phyloP scores from a whole-genome alignment of 164 flowering plant species.

The Tetrastigma voinierianum region DNA sequence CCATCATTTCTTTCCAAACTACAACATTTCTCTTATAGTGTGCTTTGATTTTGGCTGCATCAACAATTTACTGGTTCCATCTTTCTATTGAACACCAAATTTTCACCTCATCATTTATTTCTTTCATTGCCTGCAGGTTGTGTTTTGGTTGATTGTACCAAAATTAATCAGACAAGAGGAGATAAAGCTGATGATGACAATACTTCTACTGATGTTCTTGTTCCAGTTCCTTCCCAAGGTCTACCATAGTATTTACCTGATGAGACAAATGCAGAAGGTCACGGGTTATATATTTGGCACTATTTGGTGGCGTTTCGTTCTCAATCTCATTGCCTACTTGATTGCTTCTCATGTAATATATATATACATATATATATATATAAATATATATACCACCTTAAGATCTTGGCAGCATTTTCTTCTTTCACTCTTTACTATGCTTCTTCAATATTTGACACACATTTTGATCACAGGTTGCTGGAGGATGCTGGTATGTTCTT shows the following conservation, averaged over 20 bases:
- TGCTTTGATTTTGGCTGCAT: neutral
- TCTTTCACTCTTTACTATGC: neutral
- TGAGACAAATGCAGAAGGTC: constrained; percentile 92
- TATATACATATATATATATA: no score
- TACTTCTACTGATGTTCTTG: constrained; percentile 68
- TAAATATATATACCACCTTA: no score
- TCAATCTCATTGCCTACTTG: constrained; percentile 91
- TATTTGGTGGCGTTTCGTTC: constrained; percentile 96
- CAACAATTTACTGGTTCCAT: no score
- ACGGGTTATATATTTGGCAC: constrained; percentile 95
- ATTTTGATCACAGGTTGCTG: constrained; percentile 62
- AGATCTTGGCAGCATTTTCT: neutral
- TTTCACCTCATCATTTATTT: neutral
- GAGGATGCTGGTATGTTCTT: constrained; percentile 97
- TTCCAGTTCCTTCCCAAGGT: constrained; percentile 96
- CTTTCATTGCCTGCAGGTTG: constrained; percentile 51
- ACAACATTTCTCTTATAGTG: no score
- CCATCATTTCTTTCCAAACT: no score
- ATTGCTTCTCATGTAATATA: constrained; percentile 97
- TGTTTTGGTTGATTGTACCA: constrained; percentile 85
- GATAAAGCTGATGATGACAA: constrained; percentile 77
- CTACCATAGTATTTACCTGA: constrained; percentile 71
- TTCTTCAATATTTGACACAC: neutral
- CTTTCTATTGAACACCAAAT: neutral
- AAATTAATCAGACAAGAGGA: constrained; percentile 61